Evolutionary conservation across 78 protist genomes (phyloP).

Genomic region (Polysphondylium violaceum): DNA sequence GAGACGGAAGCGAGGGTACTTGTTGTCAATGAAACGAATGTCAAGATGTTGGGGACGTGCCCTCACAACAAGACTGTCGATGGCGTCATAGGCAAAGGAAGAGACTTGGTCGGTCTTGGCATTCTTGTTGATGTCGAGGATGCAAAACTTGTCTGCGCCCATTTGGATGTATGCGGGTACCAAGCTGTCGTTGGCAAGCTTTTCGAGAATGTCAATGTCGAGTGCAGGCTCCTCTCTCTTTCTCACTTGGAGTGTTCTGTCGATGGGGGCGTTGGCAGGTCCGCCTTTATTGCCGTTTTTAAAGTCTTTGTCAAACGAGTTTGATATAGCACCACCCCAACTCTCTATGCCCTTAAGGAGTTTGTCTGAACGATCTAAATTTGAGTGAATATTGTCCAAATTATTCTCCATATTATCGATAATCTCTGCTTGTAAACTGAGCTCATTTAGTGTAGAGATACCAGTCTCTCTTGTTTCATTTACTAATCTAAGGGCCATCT

Average conservation of each 20-base stretch:
- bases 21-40: conserved; percentile 38
- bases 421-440: conserved; percentile 42
- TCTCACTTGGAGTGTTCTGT: conserved; percentile 26
- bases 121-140: conserved; percentile 51
- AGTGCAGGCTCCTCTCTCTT: conserved; percentile 63
- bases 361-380: conserved; percentile 44
- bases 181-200: conserved; percentile 38
- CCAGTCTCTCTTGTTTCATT: conserved; percentile 57
- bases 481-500: conserved; percentile 55
- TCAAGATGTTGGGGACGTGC: conserved; percentile 77
- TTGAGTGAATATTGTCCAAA: conserved; percentile 59
- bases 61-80: conserved; percentile 21
- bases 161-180: conserved; percentile 46
- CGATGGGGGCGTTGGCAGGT: conserved; percentile 4
- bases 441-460: conserved; percentile 49
- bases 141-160: conserved; percentile 33
- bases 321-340: conserved; percentile 38
- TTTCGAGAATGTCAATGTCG: conserved; percentile 71
- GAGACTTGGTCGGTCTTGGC: neutral
- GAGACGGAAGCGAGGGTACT: conserved; percentile 25
- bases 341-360: conserved; percentile 68
- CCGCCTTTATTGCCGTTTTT: neutral
- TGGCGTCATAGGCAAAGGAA: conserved; percentile 15
- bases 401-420: conserved; percentile 65
- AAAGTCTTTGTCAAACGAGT: conserved; percentile 38